Evolutionary conservation across 2,329 filamentous ascomycete species (phyloP), one percentile per base, ranked within the genome.

Genomic region (Fusarium piperis): DNA sequence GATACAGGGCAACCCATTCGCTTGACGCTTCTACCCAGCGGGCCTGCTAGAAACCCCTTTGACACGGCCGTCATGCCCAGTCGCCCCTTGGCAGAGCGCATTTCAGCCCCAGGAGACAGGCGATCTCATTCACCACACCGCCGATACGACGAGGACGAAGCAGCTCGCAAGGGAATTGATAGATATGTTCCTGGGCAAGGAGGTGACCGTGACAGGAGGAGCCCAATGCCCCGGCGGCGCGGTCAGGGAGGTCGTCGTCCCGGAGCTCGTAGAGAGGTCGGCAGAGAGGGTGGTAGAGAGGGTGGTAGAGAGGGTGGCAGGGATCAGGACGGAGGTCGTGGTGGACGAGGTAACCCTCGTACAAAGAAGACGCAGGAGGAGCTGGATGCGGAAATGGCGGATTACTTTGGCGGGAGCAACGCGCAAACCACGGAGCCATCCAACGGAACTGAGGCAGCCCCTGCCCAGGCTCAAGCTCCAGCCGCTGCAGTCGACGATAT

Each of bases 321-420:
- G 52, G 78, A 79, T 11, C 75, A 79, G 32, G 76, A 81, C 32
- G 70, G 81, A 72, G 83, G 80, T 15, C 79, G 83, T 28, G 81
- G 80, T 23, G 81, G 81, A 41, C 79, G 83, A 26, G 80, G 81
- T 23, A 83, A 85, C 59, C 87, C 88, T 39, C 88, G 93, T 55
- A 87, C 90, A 3, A 92, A 90, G 82, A 97, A 97, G 88, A 97
- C 95, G 0, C 92, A 94, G 74, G 93, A 97, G 76, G 94, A 98
- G 79, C 86, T 98, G 41, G 95, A 98, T 80, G 94, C 93, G n/a
- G 95, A 98, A 83, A 98, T 98, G 95, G 94, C 92, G 32, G 94
- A 97, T 78, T 98, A 98, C 81, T 98, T 94, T 85, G 91, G 88
- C 32, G 84, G 83, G 28, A 67, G 75, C 58, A 76, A 75, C 52